Evolutionary conservation across 139 green algal genomes (phyloP).

Genomic region (Microglena sp.): DNA sequence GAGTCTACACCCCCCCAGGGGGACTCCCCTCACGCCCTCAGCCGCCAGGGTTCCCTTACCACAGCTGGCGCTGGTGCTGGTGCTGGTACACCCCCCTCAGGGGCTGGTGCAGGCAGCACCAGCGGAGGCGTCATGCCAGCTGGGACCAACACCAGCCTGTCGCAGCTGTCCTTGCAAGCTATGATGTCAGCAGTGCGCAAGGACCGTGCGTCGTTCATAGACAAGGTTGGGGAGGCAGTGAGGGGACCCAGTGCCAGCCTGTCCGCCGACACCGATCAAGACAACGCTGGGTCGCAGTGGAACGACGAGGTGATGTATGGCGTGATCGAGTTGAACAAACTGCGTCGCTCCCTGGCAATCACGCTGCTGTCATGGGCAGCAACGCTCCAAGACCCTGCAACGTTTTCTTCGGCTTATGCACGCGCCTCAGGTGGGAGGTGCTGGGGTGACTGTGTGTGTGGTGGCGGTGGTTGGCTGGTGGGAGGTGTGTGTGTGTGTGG

Average conservation of each 20-base stretch:
- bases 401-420: not conserved
- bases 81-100: too few species aligned
- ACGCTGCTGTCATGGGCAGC: conserved; percentile 55
- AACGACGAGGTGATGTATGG: conserved; percentile 30
- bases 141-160: not conserved
- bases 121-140: conserved; percentile 3
- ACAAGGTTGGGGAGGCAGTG: conserved; percentile 1
- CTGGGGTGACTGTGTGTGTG: not conserved
- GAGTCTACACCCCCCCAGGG: too few species aligned
- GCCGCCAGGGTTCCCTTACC: too few species aligned
- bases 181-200: conserved; percentile 20
- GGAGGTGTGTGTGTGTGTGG: too few species aligned
- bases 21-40: too few species aligned
- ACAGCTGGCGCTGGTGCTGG: too few species aligned
- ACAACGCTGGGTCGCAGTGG: not conserved
- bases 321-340: conserved; percentile 47
- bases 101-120: not conserved
- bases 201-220: conserved; percentile 30
- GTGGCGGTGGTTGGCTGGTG: too few species aligned
- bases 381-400: conserved; percentile 19
- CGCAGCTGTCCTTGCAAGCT: conserved; percentile 5
- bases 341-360: conserved; percentile 48
- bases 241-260: not conserved
- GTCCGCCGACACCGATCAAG: not conserved
- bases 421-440: too few species aligned